Conservation (phyloP, 495 filamentous ascomycete species). For the Aspergillus egyptiacus region DNA sequence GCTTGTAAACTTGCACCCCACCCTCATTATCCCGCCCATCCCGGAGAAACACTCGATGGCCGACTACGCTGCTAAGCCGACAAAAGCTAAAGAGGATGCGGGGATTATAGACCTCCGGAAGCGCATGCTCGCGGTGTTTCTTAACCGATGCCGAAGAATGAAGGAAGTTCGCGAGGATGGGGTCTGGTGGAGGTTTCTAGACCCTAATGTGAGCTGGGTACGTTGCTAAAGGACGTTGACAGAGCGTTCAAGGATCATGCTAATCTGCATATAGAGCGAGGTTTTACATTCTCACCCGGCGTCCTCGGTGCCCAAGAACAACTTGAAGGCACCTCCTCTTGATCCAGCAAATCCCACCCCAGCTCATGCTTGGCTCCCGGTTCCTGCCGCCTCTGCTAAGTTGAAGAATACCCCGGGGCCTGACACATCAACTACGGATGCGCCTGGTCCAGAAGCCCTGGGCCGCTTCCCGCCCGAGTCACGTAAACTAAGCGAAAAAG, state of each 20-base stretch:
- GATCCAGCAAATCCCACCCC: slow-evolving; percentile 84
- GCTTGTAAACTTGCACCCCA: slow-evolving; percentile 84
- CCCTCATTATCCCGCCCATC: slow-evolving; percentile 90
- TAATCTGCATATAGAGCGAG: slow-evolving; percentile 63
- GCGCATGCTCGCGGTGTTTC: slow-evolving; percentile 89
- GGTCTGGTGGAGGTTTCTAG: slow-evolving; percentile 94
- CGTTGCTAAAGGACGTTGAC: slow-evolving; percentile 8
- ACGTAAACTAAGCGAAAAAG: slow-evolving; percentile 71
- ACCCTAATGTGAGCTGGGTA: slow-evolving; percentile 98
- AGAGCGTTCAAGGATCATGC: slow-evolving; percentile 9
- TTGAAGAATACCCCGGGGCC: slow-evolving; percentile 56
- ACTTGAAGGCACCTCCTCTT: slow-evolving; percentile 86
- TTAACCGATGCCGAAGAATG: slow-evolving; percentile 91
- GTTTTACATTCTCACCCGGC: slow-evolving; percentile 86
- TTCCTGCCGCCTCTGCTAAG: slow-evolving; percentile 79
- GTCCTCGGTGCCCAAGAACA: slow-evolving; percentile 85
- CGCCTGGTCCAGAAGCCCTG: slow-evolving; percentile 60
- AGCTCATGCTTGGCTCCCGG: slow-evolving; percentile 82
- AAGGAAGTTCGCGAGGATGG: slow-evolving; percentile 89
- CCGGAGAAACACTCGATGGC: slow-evolving; percentile 98
- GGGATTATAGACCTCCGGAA: slow-evolving; percentile 94
- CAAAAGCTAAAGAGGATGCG: slow-evolving; percentile 94
- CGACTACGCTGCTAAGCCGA: slow-evolving; percentile 95
- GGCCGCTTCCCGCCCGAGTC: slow-evolving; percentile 78
- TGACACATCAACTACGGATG: slow-evolving; percentile 49